A percentile compares a stretch with the other conserved stretches of the same genome.
Conservation (phyloP, 2,329 filamentous ascomycete genomes). For the Exophiala phaeomuriformis region DNA sequence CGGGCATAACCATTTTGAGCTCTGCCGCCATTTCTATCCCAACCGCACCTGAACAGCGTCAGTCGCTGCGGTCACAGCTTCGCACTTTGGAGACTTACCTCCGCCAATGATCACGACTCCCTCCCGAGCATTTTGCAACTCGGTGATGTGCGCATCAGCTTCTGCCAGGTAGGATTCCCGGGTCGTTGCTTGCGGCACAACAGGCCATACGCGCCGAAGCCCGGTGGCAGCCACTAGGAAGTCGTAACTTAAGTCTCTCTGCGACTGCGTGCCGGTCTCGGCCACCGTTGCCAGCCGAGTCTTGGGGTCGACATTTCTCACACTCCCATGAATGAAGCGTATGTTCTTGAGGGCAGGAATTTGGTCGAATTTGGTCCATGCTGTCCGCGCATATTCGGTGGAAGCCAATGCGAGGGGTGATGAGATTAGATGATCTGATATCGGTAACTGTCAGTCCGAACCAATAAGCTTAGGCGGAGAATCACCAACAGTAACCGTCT, state of each 20-base stretch:
- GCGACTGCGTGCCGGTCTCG: conserved; percentile 41
- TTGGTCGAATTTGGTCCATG: conserved; percentile 63
- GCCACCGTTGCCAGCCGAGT: conserved; percentile 54
- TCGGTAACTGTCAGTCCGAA: conserved; percentile 1
- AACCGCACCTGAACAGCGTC: conserved; percentile 46
- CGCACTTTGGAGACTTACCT: conserved; percentile 33
- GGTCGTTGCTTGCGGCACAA: conserved; percentile 60
- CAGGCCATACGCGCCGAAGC: conserved; percentile 61
- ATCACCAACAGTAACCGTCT: conserved; percentile 68
- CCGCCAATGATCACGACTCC: conserved; percentile 69
- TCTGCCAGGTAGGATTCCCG: conserved; percentile 59
- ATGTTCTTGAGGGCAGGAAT: conserved; percentile 60
- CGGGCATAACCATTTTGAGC: conserved; percentile 60
- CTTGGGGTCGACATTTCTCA: conserved; percentile 53
- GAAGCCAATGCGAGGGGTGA: conserved; percentile 64
- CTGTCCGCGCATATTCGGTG: conserved; percentile 55
- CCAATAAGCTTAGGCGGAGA: conserved; percentile 8
- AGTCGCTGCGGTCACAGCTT: neutral
- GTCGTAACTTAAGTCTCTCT: conserved; percentile 51
- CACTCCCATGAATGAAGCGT: conserved; percentile 58
- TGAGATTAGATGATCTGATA: conserved; percentile 65
- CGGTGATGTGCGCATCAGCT: conserved; percentile 52
- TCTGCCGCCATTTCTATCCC: conserved; percentile 78
- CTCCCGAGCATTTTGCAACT: conserved; percentile 46
- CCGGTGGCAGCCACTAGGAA: conserved; percentile 69